These are phyloP conservation scores for Diversispora epigaea DNA, from an alignment of 192 early-diverging fungal genomes.

Conservation along the genomic window DNA sequence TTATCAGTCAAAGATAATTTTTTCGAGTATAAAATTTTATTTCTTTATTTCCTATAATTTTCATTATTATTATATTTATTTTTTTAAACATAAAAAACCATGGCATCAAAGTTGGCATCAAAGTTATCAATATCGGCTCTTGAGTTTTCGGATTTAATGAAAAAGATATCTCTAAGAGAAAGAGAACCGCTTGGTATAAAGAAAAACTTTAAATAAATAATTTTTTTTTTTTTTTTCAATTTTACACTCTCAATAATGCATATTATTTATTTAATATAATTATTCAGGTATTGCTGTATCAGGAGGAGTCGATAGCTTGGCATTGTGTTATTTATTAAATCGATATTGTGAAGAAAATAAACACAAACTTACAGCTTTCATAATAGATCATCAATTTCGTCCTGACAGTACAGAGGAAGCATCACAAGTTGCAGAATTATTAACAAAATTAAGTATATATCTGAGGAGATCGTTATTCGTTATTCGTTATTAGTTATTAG, in stretches of 20 bases:
- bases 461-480: too few relatives aligned
- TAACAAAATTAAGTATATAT: conserved; percentile 37
- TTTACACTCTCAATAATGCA: not conserved
- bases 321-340: conserved; percentile 34
- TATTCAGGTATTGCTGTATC: conserved; percentile 40
- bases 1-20: too few relatives aligned
- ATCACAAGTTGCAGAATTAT: conserved; percentile 33
- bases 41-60: too few relatives aligned
- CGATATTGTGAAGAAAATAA: conserved; percentile 3
- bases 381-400: conserved; percentile 50
- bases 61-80: too few relatives aligned
- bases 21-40: too few relatives aligned
- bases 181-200: conserved; percentile 3
- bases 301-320: conserved; percentile 44
- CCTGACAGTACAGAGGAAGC: conserved; percentile 44
- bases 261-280: not conserved
- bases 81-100: not conserved
- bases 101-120: not conserved
- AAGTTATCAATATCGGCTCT: not conserved
- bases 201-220: too few relatives aligned
- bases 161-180: not conserved
- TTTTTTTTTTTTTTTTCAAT: not conserved
- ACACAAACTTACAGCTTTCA: conserved; percentile 40
- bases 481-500: too few relatives aligned
- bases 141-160: conserved; percentile 3